Conservation (phyloP, 495 filamentous ascomycete species). For the Elasticomyces elasticus region DNA sequence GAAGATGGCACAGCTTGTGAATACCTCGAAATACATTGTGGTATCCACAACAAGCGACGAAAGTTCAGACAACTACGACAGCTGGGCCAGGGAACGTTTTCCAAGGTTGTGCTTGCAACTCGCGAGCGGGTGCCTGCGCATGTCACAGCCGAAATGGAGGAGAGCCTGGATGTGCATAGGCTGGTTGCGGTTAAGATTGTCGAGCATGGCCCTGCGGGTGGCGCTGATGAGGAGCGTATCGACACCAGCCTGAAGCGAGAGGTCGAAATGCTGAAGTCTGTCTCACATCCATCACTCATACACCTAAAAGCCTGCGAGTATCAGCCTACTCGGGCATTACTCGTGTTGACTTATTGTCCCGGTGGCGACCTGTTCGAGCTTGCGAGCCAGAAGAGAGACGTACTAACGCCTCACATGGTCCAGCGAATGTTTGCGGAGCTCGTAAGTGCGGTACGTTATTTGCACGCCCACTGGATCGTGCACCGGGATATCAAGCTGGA, state of each 20-base stretch:
- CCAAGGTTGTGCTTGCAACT: constrained; percentile 81
- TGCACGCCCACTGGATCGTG: constrained; percentile 77
- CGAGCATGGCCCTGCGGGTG: constrained; percentile 85
- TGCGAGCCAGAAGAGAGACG: constrained; percentile 54
- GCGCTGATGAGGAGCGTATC: constrained; percentile 77
- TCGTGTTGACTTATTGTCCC: constrained; percentile 84
- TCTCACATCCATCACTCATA: constrained; percentile 81
- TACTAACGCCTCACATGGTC: constrained; percentile 58
- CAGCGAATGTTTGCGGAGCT: constrained; percentile 85
- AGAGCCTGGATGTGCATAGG: constrained; percentile 47
- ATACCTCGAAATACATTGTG: constrained; percentile 53
- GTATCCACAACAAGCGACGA: constrained; percentile 45
- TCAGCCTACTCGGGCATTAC: constrained; percentile 64
- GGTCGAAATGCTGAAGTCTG: constrained; percentile 77
- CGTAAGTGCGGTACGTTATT: constrained; percentile 71
- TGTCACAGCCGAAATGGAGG: constrained; percentile 36
- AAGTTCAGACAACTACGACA: constrained; percentile 67
- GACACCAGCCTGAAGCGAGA: constrained; percentile 89
- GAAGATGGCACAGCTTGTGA: constrained; percentile 40
- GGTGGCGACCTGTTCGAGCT: constrained; percentile 94
- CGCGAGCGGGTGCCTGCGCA: constrained; percentile 36
- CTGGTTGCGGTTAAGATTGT: constrained; percentile 93
- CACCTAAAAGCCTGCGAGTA: constrained; percentile 81
- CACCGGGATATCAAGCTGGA: constrained; percentile 97
- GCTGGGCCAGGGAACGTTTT: constrained; percentile 91